Percentiles rank a stretch among this genome's conserved stretches.
These are phyloP conservation scores for Musa balbisiana DNA, from an alignment of 202 grass and related monocot genomes.

Conservation along the genomic window DNA sequence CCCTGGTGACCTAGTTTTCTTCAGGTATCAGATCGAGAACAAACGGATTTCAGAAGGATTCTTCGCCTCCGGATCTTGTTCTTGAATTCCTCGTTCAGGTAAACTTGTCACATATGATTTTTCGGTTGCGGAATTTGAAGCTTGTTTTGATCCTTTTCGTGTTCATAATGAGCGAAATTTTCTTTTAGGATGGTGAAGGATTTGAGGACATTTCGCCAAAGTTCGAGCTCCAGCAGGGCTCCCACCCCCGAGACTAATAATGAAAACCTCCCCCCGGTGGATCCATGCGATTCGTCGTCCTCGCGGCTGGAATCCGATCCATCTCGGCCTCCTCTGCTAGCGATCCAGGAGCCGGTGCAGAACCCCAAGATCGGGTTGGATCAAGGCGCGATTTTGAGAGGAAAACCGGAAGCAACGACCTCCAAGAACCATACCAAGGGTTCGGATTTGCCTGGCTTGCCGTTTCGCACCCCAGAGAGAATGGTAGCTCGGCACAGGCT, in stretches of 20 bases:
- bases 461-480: conserved; percentile 70
- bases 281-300: conserved; percentile 16
- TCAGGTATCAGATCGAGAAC: not conserved
- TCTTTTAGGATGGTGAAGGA: conserved; percentile 33
- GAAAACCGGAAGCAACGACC: conserved; percentile 53
- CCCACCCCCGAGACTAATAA: conserved; percentile 4
- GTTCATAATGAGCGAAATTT: not conserved
- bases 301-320: conserved; percentile 14
- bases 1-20: not conserved
- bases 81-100: conserved; percentile 6
- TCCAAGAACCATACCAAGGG: conserved; percentile 25
- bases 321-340: conserved; percentile 27
- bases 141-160: not conserved
- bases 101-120: not conserved
- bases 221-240: conserved; percentile 7
- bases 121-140: conserved; percentile 1
- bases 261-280: conserved; percentile 29
- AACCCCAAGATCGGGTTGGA: conserved; percentile 9
- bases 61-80: conserved; percentile 10
- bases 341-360: conserved; percentile 29
- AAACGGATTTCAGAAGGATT: conserved; percentile 4
- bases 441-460: conserved; percentile 34
- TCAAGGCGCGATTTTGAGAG: conserved; percentile 27
- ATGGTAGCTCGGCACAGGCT: conserved; percentile 33
- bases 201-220: conserved; percentile 22